Percentiles rank a stretch among this genome's conserved stretches.
Conservation (phyloP, 495 filamentous ascomycete species). For the Xylaria castorea region DNA sequence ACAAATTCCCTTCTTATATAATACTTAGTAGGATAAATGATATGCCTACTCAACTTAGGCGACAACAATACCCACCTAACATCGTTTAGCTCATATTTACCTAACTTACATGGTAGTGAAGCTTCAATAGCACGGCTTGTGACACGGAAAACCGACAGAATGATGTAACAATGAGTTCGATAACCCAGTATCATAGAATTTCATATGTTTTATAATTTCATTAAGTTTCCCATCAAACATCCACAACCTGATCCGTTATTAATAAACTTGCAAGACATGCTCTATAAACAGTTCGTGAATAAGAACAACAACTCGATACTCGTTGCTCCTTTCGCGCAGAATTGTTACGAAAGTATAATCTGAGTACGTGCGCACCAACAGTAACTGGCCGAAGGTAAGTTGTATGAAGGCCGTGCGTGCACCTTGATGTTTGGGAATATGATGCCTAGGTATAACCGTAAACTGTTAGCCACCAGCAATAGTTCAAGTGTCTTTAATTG, state of each 20-base stretch:
- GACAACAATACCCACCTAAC: background rate
- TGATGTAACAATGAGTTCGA: background rate
- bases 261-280: background rate
- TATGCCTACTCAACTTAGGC: background rate
- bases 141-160: background rate
- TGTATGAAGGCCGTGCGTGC: background rate
- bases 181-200: no score
- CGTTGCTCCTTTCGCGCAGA: background rate
- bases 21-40: background rate
- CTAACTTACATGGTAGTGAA: background rate
- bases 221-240: background rate
- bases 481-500: no score
- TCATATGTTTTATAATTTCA: background rate
- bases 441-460: no score
- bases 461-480: no score
- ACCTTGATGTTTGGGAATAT: background rate
- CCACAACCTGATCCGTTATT: background rate
- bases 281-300: background rate
- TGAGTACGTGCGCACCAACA: background rate
- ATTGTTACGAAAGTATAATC: background rate
- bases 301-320: background rate
- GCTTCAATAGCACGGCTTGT: background rate
- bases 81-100: background rate
- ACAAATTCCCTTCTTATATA: background rate
- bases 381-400: background rate